Evolutionary conservation across 139 green algal species (phyloP).

Genomic region (Nannochloris sp.): DNA sequence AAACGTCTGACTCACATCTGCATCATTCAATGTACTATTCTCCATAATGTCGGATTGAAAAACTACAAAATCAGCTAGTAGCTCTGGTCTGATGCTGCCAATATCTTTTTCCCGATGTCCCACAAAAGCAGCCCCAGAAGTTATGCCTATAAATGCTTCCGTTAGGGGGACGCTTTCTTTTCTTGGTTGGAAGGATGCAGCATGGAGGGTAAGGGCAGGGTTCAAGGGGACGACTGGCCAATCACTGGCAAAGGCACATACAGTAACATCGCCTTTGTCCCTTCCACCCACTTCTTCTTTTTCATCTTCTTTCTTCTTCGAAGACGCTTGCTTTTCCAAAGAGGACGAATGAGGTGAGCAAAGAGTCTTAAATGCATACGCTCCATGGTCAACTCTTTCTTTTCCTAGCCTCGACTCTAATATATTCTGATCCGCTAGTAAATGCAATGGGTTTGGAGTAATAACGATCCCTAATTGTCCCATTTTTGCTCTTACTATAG

Average conservation of each 20-base stretch:
- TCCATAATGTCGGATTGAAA: slow-evolving; percentile 38
- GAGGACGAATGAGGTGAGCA: no score
- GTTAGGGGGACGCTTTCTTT: not conserved
- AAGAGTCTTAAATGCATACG: slow-evolving; percentile 40
- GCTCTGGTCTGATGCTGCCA: slow-evolving; percentile 17
- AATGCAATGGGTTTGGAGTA: slow-evolving; percentile 63
- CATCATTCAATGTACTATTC: not conserved
- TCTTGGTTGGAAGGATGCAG: not conserved
- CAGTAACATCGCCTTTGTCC: not conserved
- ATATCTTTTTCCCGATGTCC: slow-evolving; percentile 1
- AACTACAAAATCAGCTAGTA: slow-evolving; percentile 53
- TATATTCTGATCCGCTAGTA: slow-evolving; percentile 44
- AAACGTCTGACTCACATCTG: slow-evolving; percentile 10
- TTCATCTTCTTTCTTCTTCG: not conserved
- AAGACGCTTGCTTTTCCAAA: not conserved
- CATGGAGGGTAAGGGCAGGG: slow-evolving; percentile 15
- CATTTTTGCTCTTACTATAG: slow-evolving; percentile 4
- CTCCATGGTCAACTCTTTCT: slow-evolving; percentile 3
- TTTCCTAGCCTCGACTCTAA: slow-evolving; percentile 38
- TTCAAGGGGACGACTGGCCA: slow-evolving; percentile 61
- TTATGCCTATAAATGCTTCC: not conserved
- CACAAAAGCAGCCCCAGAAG: not conserved
- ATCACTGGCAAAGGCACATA: slow-evolving; percentile 42
- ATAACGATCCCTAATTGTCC: slow-evolving; percentile 12
- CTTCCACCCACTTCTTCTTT: slow-evolving; percentile 17